Base-by-base conservation (phyloP, 2,329 filamentous ascomycete species). In the Diplodia corticola region DNA sequence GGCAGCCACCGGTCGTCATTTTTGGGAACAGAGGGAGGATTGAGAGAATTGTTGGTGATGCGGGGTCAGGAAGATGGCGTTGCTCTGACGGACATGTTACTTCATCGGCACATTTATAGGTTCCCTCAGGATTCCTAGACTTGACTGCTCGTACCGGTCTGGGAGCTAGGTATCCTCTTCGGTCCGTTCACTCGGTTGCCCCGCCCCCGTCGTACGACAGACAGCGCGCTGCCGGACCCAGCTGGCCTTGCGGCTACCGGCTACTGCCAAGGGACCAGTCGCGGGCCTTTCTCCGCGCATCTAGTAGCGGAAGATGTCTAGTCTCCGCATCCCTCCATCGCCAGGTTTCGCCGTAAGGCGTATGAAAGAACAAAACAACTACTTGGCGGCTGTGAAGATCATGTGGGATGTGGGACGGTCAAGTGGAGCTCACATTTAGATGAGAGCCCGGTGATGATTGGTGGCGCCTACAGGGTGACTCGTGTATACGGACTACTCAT, bases 1-100 rank as follows among this genome's bases (percentile, higher is more conserved):
- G 75, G 73, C 83, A 85, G 69, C 80, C 77, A 77, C 82, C 82
- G 63, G 73, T 68, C 70, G 75, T 70, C 76, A 77, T 78, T 54
- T 22, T 20, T 53, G 26, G 15, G 5, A 26, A 12, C 6, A 10
- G n/a, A 20, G 17, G 40, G 40, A 5, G 40, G 17, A 44, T 44
- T 44, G 6, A 20, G 9, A n/a, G 9, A 3, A 33, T 1, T 35
- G 9, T 54, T 44, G 30, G 20, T 4, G 20, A 13, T 2, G 48
- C 12, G 15, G 1, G 12, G 1, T 46, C 40, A 10, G 40, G 40
- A n/a, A 20, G 15, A 46, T 46, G 5, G 40, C 26, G 17, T 44
- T n/a, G 40, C 9, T 44, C 40, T 20, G 40, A 44, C 40, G 17
- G 40, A 20, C 10, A 20, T 10, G 17, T 44, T 17, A 44, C 9